Evolutionary conservation across 169 alveolate species (phyloP), one percentile per base, ranked within the genome.

Genomic region (Plasmodium adleri): DNA sequence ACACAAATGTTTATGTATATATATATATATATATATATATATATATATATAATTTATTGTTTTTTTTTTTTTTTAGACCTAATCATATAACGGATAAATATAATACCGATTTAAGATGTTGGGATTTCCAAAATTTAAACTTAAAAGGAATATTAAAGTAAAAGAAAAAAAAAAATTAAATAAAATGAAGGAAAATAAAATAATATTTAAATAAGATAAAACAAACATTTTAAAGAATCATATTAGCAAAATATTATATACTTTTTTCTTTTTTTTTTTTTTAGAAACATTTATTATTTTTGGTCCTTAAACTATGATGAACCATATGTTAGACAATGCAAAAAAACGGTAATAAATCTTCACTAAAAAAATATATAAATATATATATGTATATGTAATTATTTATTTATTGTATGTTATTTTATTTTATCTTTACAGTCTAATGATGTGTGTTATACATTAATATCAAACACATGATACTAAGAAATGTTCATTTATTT

Each of bases 271-370:
- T 39, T 58, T 10, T 28, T 56, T 70, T 52, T 78, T 66, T 52
- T 17, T 67, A 83, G 91, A 70, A 83, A 83, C 45, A 60, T 83
- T 26, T 83, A 83, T 32, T 68, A 71, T 58, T 83, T 83, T 67
- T 83, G 91, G 91, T 68, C 91, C n/a, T 49, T 83, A 68, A 83
- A 83, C 67, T 83, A 83, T 54, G 83, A 83, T 62, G 91, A 83
- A 26, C 83, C 91, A 2, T 83, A 83, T 52, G 15, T 83, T 43
- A 52, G 73, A 43, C 71, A 68, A 39, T 56, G 72, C 45, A 54
- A 54, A 52, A 83, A 56, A 83, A 4, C 64, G 45, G 83, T 68
- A 83, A 70, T 32, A 43, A 39, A 39, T 59, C 12, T 74, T 12
- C 9, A 26, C 4, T 26, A 3, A 26, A 8, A 1, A 26, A 72